Percentiles rank a stretch among this genome's conserved stretches.
These are phyloP conservation scores for Lachnellula hyalina DNA, from an alignment of 2,329 filamentous ascomycete genomes.

Conservation along the genomic window DNA sequence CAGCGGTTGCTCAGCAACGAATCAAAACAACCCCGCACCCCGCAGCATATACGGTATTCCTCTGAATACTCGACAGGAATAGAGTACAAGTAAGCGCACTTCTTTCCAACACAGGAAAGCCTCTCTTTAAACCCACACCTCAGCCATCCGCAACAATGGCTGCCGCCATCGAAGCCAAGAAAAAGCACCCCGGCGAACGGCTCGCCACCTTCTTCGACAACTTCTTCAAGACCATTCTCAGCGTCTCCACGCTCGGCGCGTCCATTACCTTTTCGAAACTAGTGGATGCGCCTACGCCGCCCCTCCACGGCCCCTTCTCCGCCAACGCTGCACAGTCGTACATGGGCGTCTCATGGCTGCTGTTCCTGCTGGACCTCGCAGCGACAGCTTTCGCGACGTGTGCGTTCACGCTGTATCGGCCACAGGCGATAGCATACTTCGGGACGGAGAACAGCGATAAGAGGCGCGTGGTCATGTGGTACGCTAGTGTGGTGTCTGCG, in stretches of 20 bases:
- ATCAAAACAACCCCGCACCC: no score
- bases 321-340: slow-evolving; percentile 3
- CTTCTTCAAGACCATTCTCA: slow-evolving; percentile 16
- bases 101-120: no score
- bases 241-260: slow-evolving; percentile 13
- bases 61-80: no score
- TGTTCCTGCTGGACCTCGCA: slow-evolving; percentile 9
- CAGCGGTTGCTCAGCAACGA: no score
- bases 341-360: slow-evolving; percentile 7
- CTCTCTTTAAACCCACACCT: no score
- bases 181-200: slow-evolving; percentile 15
- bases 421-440: slow-evolving; percentile 7
- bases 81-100: no score
- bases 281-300: slow-evolving; percentile 6
- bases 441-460: slow-evolving; percentile 7
- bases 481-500: slow-evolving; percentile 8
- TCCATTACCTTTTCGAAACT: slow-evolving; percentile 15
- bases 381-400: slow-evolving; percentile 8
- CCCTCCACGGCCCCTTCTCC: slow-evolving; percentile 7
- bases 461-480: slow-evolving; percentile 14
- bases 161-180: neutral
- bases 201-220: slow-evolving; percentile 16
- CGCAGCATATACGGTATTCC: no score
- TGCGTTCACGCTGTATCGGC: slow-evolving; percentile 8
- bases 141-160: neutral